Percentiles rank a stretch among this genome's conserved stretches.
phyloP scores from a whole-genome alignment of 2,329 filamentous ascomycete species.

The Chalaropsis ovoidea region DNA sequence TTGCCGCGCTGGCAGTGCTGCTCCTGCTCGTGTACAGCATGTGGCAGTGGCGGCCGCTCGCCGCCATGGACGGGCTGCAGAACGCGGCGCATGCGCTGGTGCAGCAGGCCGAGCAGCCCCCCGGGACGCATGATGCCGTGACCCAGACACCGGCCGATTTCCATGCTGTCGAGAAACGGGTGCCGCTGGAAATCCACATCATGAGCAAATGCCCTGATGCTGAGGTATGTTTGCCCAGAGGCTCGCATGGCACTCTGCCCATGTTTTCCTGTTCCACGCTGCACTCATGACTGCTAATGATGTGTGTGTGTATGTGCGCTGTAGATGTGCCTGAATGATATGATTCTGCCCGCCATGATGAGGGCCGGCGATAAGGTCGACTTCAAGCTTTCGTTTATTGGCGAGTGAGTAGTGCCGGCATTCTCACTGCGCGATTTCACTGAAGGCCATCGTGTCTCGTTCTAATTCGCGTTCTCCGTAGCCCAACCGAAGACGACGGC shows the following conservation, averaged over 20 bases:
- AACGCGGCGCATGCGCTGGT: constrained; percentile 10
- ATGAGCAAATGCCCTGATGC: constrained; percentile 98
- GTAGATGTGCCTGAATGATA: constrained; percentile 63
- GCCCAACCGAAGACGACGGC: constrained; percentile 57
- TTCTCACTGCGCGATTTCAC: neutral
- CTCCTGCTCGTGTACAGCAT: constrained; percentile 12
- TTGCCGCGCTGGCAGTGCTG: constrained; percentile 8
- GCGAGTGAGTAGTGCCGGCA: constrained; percentile 45
- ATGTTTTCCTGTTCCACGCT: neutral
- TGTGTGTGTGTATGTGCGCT: neutral
- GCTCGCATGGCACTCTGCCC: neutral
- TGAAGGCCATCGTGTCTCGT: constrained; percentile 11
- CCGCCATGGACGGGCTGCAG: constrained; percentile 18
- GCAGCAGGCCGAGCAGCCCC: constrained; percentile 1
- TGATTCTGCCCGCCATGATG: constrained; percentile 82
- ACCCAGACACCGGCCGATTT: neutral
- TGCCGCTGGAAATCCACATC: constrained; percentile 86
- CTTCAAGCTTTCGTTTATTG: constrained; percentile 85
- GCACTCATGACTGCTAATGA: neutral
- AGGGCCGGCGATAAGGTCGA: constrained; percentile 72
- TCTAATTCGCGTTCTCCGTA: constrained; percentile 29
- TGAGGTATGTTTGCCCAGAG: constrained; percentile 36
- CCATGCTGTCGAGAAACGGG: constrained; percentile 32
- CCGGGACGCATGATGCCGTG: neutral
- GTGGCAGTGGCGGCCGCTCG: constrained; percentile 18